These are phyloP conservation scores for Cutaneotrichosporon cyanovorans DNA, from an alignment of 1,284 basidiomycete species.

Conservation along the genomic window DNA sequence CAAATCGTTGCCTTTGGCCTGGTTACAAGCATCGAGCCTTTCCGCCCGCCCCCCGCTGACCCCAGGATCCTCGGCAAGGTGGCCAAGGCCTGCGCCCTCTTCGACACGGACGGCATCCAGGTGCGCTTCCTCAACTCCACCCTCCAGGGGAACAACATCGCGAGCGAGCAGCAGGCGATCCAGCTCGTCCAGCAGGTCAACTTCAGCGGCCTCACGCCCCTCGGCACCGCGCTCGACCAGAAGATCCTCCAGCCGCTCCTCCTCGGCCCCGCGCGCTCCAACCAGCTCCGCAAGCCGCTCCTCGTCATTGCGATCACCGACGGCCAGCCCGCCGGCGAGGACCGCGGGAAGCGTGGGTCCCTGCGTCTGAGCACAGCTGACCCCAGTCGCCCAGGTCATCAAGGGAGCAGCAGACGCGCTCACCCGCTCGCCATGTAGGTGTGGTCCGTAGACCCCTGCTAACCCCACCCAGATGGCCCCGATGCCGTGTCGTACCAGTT, in stretches of 20 bases:
- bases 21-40: too few relatives aligned
- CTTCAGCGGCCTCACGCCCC: slow-evolving; percentile 43
- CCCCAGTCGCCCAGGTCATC: slow-evolving; percentile 27
- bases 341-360: slow-evolving; percentile 17
- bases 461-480: slow-evolving; percentile 1
- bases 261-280: slow-evolving; percentile 43
- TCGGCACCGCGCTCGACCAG: slow-evolving; percentile 45
- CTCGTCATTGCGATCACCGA: slow-evolving; percentile 46
- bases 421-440: slow-evolving; percentile 22
- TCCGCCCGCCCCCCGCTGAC: neutral
- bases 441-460: too few relatives aligned
- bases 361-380: neutral
- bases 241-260: slow-evolving; percentile 50
- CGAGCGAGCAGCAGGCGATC: slow-evolving; percentile 41
- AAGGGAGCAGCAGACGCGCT: slow-evolving; percentile 26
- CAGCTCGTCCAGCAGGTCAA: slow-evolving; percentile 46
- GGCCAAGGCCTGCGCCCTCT: slow-evolving; percentile 46
- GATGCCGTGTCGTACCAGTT: slow-evolving; percentile 17
- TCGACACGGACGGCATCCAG: slow-evolving; percentile 49
- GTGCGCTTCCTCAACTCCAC: slow-evolving; percentile 49
- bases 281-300: slow-evolving; percentile 46
- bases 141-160: slow-evolving; percentile 47
- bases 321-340: slow-evolving; percentile 46
- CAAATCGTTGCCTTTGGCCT: too few relatives aligned
- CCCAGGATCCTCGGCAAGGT: slow-evolving; percentile 43